A percentile compares a stretch with the other conserved stretches of the same genome.
phyloP scores from a whole-genome alignment of 805 yeast genomes.

The Blastobotrys chiropterorum region DNA sequence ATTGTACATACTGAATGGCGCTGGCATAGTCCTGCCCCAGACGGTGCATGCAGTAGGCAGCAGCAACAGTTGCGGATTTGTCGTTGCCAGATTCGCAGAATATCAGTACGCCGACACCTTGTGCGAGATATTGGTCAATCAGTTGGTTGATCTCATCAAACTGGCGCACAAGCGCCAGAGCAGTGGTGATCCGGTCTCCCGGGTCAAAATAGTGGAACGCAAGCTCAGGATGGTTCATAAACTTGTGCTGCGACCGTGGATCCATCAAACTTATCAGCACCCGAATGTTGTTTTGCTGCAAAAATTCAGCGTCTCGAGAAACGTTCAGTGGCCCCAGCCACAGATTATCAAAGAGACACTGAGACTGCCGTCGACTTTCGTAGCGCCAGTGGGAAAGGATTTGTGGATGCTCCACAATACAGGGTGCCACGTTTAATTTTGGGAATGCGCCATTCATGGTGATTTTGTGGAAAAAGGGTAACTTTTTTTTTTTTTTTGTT shows the following conservation, averaged over 20 bases:
- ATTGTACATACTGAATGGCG: slow-evolving; percentile 29
- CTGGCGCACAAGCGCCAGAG: slow-evolving; percentile 3
- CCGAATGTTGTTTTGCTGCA: slow-evolving; percentile 34
- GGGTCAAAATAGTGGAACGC: background rate
- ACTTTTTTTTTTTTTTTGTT: no score
- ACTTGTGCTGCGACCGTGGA: slow-evolving; percentile 9
- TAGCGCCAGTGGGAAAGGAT: slow-evolving; percentile 26
- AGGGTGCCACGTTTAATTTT: slow-evolving; percentile 24
- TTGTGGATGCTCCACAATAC: slow-evolving; percentile 23
- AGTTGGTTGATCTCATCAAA: slow-evolving; percentile 10
- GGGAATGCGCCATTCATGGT: no score
- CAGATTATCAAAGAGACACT: slow-evolving; percentile 33
- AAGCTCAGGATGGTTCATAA: slow-evolving; percentile 8
- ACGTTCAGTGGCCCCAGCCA: slow-evolving; percentile 45
- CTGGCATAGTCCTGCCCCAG: slow-evolving; percentile 14
- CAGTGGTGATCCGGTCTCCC: background rate
- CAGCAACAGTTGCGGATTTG: slow-evolving; percentile 26
- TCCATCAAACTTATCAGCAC: slow-evolving; percentile 16
- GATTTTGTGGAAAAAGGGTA: background rate
- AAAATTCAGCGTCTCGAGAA: slow-evolving; percentile 34
- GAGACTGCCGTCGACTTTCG: slow-evolving; percentile 35
- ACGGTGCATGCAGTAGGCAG: slow-evolving; percentile 26
- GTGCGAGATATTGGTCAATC: slow-evolving; percentile 3
- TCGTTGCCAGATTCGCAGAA: slow-evolving; percentile 33
- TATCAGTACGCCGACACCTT: slow-evolving; percentile 9